Conservation (phyloP, 78 protist genomes). For the Dictyostelium intermedium region DNA sequence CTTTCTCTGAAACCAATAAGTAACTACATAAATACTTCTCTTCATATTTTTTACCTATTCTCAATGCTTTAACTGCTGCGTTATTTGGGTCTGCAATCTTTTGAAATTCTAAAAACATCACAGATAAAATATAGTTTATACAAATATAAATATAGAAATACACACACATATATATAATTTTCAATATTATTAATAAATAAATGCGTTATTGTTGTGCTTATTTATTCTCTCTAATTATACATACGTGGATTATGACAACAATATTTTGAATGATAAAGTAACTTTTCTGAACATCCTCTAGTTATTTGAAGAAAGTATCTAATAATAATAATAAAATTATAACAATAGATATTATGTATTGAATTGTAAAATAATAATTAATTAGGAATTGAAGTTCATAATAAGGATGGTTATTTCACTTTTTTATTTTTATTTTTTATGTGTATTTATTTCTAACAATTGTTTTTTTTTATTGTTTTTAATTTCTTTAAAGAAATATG, state of each 20-base stretch:
- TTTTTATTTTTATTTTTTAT: neutral
- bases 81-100: constrained; percentile 38
- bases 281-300: constrained; percentile 57
- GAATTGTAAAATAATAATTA: no score
- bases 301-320: constrained; percentile 59
- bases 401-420: neutral
- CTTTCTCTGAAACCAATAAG: neutral
- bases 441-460: neutral
- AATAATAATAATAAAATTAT: no score
- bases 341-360: no score
- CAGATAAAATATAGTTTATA: no score
- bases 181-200: neutral
- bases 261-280: constrained; percentile 52
- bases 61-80: constrained; percentile 66
- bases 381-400: no score
- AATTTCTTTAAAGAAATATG: neutral
- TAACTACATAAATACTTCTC: constrained; percentile 51
- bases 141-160: neutral
- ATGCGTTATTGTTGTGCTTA: neutral
- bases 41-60: constrained; percentile 15
- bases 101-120: constrained; percentile 23
- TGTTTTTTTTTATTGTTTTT: no score
- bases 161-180: neutral
- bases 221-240: neutral
- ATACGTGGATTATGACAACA: constrained; percentile 77